phyloP scores from a whole-genome alignment of 768 basidiomycete species.

The Leccinum aurantiacum region DNA sequence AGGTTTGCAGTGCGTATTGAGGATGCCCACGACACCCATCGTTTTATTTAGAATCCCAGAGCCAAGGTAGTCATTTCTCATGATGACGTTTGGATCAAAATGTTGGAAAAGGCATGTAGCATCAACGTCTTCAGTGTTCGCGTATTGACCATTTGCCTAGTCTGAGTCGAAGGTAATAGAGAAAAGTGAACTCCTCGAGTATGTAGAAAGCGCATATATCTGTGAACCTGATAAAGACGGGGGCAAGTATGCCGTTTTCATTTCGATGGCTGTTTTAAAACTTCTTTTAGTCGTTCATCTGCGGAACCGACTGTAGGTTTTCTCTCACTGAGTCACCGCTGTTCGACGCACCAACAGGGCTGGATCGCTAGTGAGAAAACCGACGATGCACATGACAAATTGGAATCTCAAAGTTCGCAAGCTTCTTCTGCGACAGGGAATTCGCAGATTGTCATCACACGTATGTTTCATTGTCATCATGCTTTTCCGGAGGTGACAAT shows the following conservation, averaged over 20 bases:
- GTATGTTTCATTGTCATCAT: not conserved
- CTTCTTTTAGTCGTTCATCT: slow-evolving; percentile 4
- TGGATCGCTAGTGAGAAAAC: not conserved
- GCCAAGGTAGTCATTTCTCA: slow-evolving; percentile 11
- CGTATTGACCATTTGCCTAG: not conserved
- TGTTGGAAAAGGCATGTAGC: slow-evolving; percentile 1
- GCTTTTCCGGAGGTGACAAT: not conserved
- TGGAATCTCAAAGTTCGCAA: not conserved
- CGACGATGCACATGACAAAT: not conserved
- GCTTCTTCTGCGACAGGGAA: not conserved
- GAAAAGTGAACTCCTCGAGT: not conserved
- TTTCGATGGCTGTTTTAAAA: not conserved
- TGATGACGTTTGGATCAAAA: slow-evolving; percentile 12
- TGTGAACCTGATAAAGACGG: not conserved
- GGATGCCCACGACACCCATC: not conserved
- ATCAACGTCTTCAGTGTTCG: not conserved
- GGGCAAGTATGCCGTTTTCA: not conserved
- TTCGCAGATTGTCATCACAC: slow-evolving; percentile 6
- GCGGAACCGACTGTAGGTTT: not conserved
- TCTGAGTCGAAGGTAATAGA: not conserved
- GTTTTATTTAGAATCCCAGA: not conserved
- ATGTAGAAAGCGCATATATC: not conserved
- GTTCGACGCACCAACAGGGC: not conserved
- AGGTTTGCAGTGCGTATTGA: not conserved
- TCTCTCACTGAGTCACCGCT: no score